Evolutionary conservation across 2,329 filamentous ascomycete species (phyloP), one percentile per base, ranked within the genome.

Genomic region (Sporothrix inflata): DNA sequence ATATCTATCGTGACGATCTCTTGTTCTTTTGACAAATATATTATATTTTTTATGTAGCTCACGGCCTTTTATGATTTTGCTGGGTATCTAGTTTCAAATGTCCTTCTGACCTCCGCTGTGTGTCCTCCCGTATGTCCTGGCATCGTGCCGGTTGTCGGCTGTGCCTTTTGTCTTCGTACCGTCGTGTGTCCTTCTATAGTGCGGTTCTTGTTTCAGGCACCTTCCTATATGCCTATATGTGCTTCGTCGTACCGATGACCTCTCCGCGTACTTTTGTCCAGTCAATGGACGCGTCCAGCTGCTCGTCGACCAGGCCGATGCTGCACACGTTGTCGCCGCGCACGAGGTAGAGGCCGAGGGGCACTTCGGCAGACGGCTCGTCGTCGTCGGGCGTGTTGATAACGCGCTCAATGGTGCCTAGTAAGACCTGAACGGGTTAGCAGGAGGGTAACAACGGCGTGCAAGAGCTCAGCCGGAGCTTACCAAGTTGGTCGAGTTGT

Each of bases 281-380:
- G 83, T 98, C 91, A 79, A 99, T 98, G 77, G 91, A 94, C 51
- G 86, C 88, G 82, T 99, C 96, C 73, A 98, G 84, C 77, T 92
- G 88, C 82, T 97, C 94, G 80, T 99, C 94, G 42, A 99, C 91
- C 72, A 97, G 85, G 1, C 96, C 96, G 72, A 96, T 92, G 19
- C 97, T 87, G 74, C 94, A 94, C 65, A 99, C 95, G 79, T 97
- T 98, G 80, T 99, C 96, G 69, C 96, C 96, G 73, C 96, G 89
- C 72, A 99, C 92, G 72, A 99, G 87, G 80, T 98, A 98, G 6
- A 98, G 83, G 1, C 96, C 96, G 74, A 98, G 89, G 4, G 92
- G 90, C 21, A 96, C 90, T 79, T 96, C 90, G 73, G 90, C 89
- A 57, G 92, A 97, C 0, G 91, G 88, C 77, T 97, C 93, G 53